phyloP scores from a whole-genome alignment of 2,329 filamentous ascomycete genomes.

The Magnaporthiopsis rhizophila region DNA sequence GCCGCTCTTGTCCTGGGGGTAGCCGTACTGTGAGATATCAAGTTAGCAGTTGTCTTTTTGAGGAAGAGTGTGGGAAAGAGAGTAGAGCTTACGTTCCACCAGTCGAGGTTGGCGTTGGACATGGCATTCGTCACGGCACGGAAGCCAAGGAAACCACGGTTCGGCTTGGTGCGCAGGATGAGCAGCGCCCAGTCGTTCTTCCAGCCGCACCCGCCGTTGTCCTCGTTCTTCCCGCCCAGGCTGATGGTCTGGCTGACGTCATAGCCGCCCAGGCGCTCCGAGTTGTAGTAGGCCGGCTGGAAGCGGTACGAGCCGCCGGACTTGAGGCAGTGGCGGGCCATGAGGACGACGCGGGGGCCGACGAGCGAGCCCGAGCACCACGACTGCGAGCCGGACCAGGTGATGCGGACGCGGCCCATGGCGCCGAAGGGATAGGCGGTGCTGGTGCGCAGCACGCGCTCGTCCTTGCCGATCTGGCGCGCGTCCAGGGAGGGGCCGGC shows the following conservation, averaged over 20 bases:
- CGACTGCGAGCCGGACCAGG: neutral
- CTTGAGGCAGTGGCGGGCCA: slow-evolving; percentile 4
- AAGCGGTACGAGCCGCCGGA: slow-evolving; percentile 7
- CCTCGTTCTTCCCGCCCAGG: neutral
- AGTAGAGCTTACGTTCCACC: neutral
- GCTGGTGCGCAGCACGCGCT: slow-evolving; percentile 1
- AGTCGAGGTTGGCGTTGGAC: neutral
- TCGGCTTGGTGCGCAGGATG: slow-evolving; percentile 8
- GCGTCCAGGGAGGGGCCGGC: neutral
- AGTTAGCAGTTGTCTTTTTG: neutral
- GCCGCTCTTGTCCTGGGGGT: neutral
- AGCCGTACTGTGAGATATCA: neutral
- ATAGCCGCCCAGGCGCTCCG: slow-evolving; percentile 4
- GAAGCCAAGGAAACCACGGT: slow-evolving; percentile 2
- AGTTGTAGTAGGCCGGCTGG: slow-evolving; percentile 7
- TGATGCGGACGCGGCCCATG: slow-evolving; percentile 5
- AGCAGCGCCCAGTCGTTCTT: slow-evolving; percentile 14
- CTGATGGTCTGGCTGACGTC: slow-evolving; percentile 2
- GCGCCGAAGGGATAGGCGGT: slow-evolving; percentile 6
- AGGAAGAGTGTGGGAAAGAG: neutral
- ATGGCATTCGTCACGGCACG: neutral
- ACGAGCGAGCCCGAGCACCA: slow-evolving; percentile 7
- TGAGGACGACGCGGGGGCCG: slow-evolving; percentile 4
- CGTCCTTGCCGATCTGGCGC: slow-evolving; percentile 5
- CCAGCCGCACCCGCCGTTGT: slow-evolving; percentile 8